A percentile compares a stretch with the other conserved stretches of the same genome.
These are phyloP conservation scores for Tephrocybe sp. DNA, from an alignment of 768 basidiomycete species.

Conservation along the genomic window DNA sequence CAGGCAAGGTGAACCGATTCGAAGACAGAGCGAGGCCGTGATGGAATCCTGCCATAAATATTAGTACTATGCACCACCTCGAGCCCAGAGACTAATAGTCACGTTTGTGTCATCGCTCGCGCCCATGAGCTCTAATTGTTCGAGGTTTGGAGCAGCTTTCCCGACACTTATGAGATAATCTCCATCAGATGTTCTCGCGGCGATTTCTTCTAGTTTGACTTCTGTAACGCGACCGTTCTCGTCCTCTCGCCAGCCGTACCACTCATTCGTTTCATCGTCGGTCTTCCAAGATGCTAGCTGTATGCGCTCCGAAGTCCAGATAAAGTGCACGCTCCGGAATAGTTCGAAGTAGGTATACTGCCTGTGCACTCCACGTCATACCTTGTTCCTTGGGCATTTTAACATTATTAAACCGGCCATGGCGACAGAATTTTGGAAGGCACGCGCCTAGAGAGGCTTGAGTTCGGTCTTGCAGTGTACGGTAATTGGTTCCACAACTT, in stretches of 20 bases:
- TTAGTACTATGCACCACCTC: neutral
- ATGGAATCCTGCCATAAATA: neutral
- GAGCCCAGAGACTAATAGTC: neutral
- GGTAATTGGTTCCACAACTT: too few species aligned
- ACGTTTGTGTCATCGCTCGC: constrained; percentile 6
- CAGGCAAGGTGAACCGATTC: neutral
- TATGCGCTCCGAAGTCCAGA: neutral
- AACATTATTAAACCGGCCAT: too few species aligned
- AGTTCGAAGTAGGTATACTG: neutral
- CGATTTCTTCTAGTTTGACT: neutral
- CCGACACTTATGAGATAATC: constrained; percentile 5
- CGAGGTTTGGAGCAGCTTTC: constrained; percentile 9
- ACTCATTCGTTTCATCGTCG: too few species aligned
- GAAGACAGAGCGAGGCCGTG: constrained; percentile 2
- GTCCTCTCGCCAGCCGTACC: constrained; percentile 6
- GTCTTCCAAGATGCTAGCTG: too few species aligned
- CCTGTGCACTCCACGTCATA: neutral
- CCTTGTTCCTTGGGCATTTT: too few species aligned
- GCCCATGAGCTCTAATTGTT: constrained; percentile 13
- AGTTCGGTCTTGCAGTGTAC: too few species aligned
- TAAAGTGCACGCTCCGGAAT: neutral
- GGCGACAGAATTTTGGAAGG: too few species aligned
- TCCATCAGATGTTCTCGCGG: constrained; percentile 7
- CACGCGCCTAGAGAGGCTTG: too few species aligned
- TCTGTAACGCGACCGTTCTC: constrained; percentile 1